These are phyloP conservation scores for Saccharomycopsis sp. DNA, from an alignment of 805 yeast genomes.

Conservation along the genomic window DNA sequence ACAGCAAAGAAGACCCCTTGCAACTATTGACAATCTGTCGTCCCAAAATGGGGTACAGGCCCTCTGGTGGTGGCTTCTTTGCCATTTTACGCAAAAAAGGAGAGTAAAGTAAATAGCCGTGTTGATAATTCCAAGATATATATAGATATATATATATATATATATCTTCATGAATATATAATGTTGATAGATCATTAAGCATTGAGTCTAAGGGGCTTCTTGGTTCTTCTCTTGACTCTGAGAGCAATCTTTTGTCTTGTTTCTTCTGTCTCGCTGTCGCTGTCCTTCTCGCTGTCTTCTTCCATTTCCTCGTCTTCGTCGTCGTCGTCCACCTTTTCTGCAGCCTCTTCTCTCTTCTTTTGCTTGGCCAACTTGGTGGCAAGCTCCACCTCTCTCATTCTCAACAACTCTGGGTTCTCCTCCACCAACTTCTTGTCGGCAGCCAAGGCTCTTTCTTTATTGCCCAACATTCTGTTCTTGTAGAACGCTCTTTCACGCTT, in stretches of 20 bases:
- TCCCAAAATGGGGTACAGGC: constrained; percentile 40
- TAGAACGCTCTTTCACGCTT: constrained; percentile 97
- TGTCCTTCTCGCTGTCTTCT: constrained; percentile 41
- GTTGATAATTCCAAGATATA: not conserved
- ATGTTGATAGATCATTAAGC: not conserved
- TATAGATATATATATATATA: not conserved
- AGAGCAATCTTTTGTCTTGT: constrained; percentile 34
- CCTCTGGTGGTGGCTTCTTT: constrained; percentile 45
- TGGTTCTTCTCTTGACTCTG: constrained; percentile 26
- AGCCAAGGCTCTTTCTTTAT: constrained; percentile 76
- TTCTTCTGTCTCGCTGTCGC: constrained; percentile 38
- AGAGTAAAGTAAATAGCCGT: constrained; percentile 1
- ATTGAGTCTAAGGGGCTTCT: constrained; percentile 16
- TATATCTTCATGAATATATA: too few relatives aligned
- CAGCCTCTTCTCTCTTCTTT: constrained; percentile 47
- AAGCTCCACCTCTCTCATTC: constrained; percentile 88
- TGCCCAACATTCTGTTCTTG: constrained; percentile 98
- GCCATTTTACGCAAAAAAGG: constrained; percentile 32
- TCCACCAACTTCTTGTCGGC: constrained; percentile 85
- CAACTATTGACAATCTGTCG: constrained; percentile 37
- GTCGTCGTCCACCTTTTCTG: constrained; percentile 37
- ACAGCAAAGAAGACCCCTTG: constrained; percentile 24
- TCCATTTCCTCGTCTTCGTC: constrained; percentile 39
- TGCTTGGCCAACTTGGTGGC: constrained; percentile 65
- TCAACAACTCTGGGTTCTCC: constrained; percentile 78